Evolutionary conservation across 129 eudicot species (phyloP).

Genomic region (Silybum marianum): DNA sequence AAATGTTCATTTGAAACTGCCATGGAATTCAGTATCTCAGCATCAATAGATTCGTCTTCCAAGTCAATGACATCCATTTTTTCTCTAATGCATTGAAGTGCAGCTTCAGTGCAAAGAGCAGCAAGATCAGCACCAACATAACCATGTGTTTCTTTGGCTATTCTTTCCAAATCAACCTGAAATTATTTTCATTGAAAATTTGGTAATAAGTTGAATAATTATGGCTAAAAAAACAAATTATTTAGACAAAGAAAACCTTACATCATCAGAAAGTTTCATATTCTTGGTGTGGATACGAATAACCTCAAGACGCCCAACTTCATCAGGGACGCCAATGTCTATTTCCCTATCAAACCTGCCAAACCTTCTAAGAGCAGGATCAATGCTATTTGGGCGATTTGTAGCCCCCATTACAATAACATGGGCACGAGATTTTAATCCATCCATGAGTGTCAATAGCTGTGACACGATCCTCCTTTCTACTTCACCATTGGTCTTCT

Average conservation of each 20-base stretch:
- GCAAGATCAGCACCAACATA: constrained; percentile 82
- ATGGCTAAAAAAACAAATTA: neutral
- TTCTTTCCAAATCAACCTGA: constrained; percentile 76
- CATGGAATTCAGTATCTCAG: constrained; percentile 56
- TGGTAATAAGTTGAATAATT: neutral
- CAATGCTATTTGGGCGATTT: constrained; percentile 82
- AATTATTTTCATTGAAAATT: constrained; percentile 29
- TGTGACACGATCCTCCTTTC: constrained; percentile 84
- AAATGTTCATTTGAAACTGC: constrained; percentile 54
- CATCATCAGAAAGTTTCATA: constrained; percentile 81
- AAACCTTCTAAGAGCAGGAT: constrained; percentile 79
- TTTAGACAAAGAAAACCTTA: constrained; percentile 15
- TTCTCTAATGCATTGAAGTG: constrained; percentile 85
- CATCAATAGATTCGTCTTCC: constrained; percentile 73
- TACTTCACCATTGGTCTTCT: constrained; percentile 83
- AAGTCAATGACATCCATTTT: constrained; percentile 74
- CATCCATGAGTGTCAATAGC: constrained; percentile 81
- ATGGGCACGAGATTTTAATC: constrained; percentile 73
- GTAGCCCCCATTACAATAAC: constrained; percentile 90
- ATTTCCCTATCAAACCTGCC: constrained; percentile 84
- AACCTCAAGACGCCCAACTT: constrained; percentile 81
- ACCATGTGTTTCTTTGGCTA: constrained; percentile 70
- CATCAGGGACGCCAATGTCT: constrained; percentile 89
- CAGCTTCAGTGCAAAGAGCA: constrained; percentile 86
- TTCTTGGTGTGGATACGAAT: constrained; percentile 79